Evolutionary conservation across 257 asterid genomes (phyloP).

Genomic region (Nyctanthes arbortristis): DNA sequence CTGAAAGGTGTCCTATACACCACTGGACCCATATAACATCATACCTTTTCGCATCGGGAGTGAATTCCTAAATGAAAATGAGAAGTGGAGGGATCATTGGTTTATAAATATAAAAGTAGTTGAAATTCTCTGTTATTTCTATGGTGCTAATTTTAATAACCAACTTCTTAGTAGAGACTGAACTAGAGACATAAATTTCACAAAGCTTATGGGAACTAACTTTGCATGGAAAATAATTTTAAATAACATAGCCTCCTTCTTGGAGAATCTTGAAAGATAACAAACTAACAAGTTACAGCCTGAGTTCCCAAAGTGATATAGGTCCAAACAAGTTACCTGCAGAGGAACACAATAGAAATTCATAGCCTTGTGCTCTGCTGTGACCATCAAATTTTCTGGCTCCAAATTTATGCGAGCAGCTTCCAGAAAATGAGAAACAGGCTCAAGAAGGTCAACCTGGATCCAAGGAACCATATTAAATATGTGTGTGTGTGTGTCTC

Average conservation of each 20-base stretch:
- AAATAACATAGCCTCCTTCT: neutral
- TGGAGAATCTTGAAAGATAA: neutral
- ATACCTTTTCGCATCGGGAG: slow-evolving; percentile 80
- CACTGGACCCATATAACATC: slow-evolving; percentile 97
- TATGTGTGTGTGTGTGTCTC: too few relatives aligned
- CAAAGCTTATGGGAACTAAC: neutral
- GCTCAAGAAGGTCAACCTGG: slow-evolving; percentile 96
- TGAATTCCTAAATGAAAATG: slow-evolving; percentile 62
- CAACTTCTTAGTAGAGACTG: too few relatives aligned
- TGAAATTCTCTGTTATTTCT: neutral
- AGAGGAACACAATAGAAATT: slow-evolving; percentile 84
- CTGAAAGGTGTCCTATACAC: slow-evolving; percentile 98
- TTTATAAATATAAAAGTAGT: neutral
- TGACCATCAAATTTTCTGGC: slow-evolving; percentile 63
- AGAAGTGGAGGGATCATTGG: slow-evolving; percentile 17
- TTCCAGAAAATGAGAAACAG: slow-evolving; percentile 87
- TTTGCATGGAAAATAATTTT: neutral
- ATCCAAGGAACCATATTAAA: slow-evolving; percentile 18
- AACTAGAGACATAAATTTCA: slow-evolving; percentile 5
- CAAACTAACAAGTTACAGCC: neutral
- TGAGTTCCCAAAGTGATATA: neutral
- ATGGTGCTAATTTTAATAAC: too few relatives aligned
- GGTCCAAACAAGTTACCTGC: slow-evolving; percentile 51
- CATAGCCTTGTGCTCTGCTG: slow-evolving; percentile 66
- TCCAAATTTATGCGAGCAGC: slow-evolving; percentile 80